Evolutionary conservation across 2,329 filamentous ascomycete genomes (phyloP).

Genomic region (Colletotrichum higginsianum): DNA sequence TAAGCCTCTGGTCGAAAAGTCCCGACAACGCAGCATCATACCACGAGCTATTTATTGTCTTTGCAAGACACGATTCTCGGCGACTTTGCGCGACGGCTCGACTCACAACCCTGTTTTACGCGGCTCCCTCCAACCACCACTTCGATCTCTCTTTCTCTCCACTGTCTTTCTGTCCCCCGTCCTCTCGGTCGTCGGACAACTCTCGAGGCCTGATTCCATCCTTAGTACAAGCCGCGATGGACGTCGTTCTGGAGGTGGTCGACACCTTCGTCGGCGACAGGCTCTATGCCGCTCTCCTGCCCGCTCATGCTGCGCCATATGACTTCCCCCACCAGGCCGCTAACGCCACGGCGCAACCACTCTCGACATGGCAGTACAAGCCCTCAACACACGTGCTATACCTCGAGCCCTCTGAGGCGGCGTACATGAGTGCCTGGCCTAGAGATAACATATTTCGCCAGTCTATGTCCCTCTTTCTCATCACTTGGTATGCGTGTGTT

Average conservation of each 20-base stretch:
- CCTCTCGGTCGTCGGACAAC: neutral
- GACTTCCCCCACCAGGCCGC: constrained; percentile 65
- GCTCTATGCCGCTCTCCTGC: constrained; percentile 80
- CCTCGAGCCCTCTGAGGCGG: constrained; percentile 79
- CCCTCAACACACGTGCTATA: constrained; percentile 80
- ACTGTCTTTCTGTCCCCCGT: neutral
- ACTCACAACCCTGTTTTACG: constrained; percentile 22
- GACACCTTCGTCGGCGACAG: constrained; percentile 89
- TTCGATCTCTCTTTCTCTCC: constrained; percentile 14
- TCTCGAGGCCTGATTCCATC: neutral
- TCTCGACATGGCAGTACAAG: constrained; percentile 77
- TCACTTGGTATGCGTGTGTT: constrained; percentile 79
- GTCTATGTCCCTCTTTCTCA: constrained; percentile 80
- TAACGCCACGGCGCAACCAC: constrained; percentile 69
- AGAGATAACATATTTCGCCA: constrained; percentile 86
- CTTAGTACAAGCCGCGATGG: constrained; percentile 72
- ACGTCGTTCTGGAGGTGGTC: constrained; percentile 88
- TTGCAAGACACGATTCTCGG: neutral
- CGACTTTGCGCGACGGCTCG: neutral
- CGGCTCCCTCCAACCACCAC: constrained; percentile 1
- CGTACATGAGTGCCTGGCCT: constrained; percentile 83
- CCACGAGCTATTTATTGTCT: neutral
- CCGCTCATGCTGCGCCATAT: constrained; percentile 68
- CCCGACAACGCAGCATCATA: neutral
- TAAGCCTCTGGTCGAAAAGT: neutral